phyloP scores from a whole-genome alignment of 768 basidiomycete species.

The Mycena metata region DNA sequence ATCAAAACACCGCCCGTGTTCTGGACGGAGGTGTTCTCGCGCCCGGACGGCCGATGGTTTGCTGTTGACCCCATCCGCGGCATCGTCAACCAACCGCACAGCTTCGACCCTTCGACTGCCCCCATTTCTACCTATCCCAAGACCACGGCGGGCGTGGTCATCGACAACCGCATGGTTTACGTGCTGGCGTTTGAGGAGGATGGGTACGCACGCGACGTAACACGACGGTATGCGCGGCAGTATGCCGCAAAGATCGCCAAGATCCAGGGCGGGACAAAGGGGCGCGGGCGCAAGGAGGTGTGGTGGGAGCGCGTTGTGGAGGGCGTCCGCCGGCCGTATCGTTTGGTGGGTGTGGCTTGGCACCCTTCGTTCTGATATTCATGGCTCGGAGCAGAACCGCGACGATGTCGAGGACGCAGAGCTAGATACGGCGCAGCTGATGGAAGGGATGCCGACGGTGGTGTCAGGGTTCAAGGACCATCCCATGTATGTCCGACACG shows the following conservation, averaged over 20 bases:
- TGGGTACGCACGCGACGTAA: constrained; percentile 92
- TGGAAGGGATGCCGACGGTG: constrained; percentile 94
- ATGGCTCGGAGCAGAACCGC: constrained; percentile 69
- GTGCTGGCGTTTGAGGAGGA: constrained; percentile 97
- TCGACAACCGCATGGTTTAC: constrained; percentile 91
- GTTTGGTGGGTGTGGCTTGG: constrained; percentile 71
- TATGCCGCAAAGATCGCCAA: constrained; percentile 87
- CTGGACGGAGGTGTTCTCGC: constrained; percentile 98
- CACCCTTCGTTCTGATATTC: constrained; percentile 37
- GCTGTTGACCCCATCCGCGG: constrained; percentile 91
- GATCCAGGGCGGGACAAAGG: constrained; percentile 69
- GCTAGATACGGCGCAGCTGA: constrained; percentile 78
- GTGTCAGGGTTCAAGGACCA: constrained; percentile 96
- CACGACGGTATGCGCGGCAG: constrained; percentile 86
- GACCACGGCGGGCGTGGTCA: constrained; percentile 44
- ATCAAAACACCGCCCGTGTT: constrained; percentile 84
- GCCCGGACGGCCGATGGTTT: constrained; percentile 92
- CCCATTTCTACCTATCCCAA: constrained; percentile 40
- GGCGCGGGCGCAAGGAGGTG: constrained; percentile 71
- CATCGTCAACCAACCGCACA: constrained; percentile 83
- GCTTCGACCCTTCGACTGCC: constrained; percentile 77
- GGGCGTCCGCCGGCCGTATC: constrained; percentile 80
- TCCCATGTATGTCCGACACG: constrained; percentile 72
- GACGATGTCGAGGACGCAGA: constrained; percentile 96
- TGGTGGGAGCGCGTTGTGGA: constrained; percentile 89